Conservation (phyloP, 2,329 filamentous ascomycete genomes). For the Hypocreales sp. region DNA sequence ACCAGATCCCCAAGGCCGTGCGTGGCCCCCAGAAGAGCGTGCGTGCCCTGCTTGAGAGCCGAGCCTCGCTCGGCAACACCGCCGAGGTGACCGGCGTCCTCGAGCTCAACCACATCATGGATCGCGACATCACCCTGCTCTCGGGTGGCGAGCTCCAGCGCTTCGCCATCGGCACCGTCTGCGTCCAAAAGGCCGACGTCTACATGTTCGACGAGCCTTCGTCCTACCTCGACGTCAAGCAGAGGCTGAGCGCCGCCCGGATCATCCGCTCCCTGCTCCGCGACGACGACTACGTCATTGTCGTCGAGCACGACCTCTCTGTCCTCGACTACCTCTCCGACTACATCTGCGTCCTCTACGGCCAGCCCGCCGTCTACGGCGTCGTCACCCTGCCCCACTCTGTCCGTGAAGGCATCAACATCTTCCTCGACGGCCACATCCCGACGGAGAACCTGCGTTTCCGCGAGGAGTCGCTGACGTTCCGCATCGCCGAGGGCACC, state of each 20-base stretch:
- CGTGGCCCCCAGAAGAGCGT: slow-evolving; percentile 70
- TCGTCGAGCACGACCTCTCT: slow-evolving; percentile 98
- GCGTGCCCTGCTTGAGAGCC: slow-evolving; percentile 58
- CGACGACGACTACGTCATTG: slow-evolving; percentile 89
- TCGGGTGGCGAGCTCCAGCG: slow-evolving; percentile 97
- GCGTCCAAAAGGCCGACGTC: slow-evolving; percentile 89
- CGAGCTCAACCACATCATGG: slow-evolving; percentile 76
- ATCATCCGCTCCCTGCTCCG: slow-evolving; percentile 85
- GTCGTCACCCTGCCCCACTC: slow-evolving; percentile 92
- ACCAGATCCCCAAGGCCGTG: slow-evolving; percentile 90
- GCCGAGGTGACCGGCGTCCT: slow-evolving; percentile 71
- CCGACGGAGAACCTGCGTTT: slow-evolving; percentile 97
- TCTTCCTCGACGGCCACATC: slow-evolving; percentile 96
- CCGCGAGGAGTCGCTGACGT: slow-evolving; percentile 90
- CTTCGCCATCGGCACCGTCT: slow-evolving; percentile 92
- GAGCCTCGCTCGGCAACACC: slow-evolving; percentile 62
- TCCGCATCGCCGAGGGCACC: slow-evolving; percentile 78
- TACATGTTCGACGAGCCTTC: slow-evolving; percentile 99
- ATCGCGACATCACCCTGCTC: slow-evolving; percentile 77
- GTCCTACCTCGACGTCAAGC: slow-evolving; percentile 98
- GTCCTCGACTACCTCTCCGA: slow-evolving; percentile 97
- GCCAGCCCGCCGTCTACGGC: slow-evolving; percentile 88
- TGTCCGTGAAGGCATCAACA: slow-evolving; percentile 97
- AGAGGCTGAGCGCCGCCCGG: slow-evolving; percentile 81
- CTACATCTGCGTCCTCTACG: slow-evolving; percentile 95